Evolutionary conservation across 2,329 filamentous ascomycete genomes (phyloP), one percentile per base, ranked within the genome.

Genomic region (Xylariaceae sp.): DNA sequence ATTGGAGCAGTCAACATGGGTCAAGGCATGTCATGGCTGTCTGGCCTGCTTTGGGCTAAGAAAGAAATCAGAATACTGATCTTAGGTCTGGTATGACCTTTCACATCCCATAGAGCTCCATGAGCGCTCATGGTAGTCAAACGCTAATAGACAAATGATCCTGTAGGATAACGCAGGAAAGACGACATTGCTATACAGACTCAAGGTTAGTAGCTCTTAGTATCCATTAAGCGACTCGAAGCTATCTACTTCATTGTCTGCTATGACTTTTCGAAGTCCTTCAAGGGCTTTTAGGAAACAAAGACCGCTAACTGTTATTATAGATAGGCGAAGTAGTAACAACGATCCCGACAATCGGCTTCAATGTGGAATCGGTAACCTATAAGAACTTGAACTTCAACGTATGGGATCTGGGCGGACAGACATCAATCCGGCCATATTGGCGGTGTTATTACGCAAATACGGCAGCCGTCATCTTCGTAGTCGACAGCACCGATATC

Each of bases 391-490:
- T 99, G 58, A 96, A 97, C 74, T 96, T 99, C 74, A 97, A 97
- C 70, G 94, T 99, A 68, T 99, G 94, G 94, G 93, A 97, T 78
- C 82, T 97, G 41, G 93, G 94, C 69, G 94, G 94, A 32, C 94
- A 99, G 80, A 99, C 94, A n/a, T 95, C 89, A 64, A 99, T 99
- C 72, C 85, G 94, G 63, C 94, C 94, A 2, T 99, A 99, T 79
- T 99, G 94, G 94, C 85, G 94, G 73, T 99, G 94, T 78, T 99
- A 99, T 81, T 99, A 97, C 71, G 91, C 92, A 71, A 97, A 99
- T 78, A 99, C 94, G 0, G 93, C 94, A 24, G 94, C 94, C 15
- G 94, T 99, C 63, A 93, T 99, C 68, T 99, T 99, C 78, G 94
- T 99, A 58, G 93, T 99, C 70, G 94, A 99, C 73, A 94, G 89